Evolutionary conservation across 192 early-diverging fungal species (phyloP), one percentile per base, ranked within the genome.

Genomic region (Pilobolus umbonatus): DNA sequence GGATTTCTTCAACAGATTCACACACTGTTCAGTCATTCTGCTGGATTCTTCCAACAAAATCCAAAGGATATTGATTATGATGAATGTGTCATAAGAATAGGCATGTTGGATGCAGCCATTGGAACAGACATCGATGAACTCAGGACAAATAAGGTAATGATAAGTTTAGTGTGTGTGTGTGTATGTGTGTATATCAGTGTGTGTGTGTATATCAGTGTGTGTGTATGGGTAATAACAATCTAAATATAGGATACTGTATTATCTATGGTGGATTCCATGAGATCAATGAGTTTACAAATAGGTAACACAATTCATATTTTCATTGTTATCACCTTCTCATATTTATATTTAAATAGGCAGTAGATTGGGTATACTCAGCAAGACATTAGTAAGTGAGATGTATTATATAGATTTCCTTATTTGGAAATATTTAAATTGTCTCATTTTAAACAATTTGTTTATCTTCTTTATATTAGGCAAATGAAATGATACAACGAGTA

Each of bases 401-500:
- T 7, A 2, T 15, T 40, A 15, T 40, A 40, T 15, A 3, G n/a
- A 2, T 40, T 15, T 40, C 38, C 11, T 40, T 15, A n/a, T n/a
- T n/a, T n/a, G n/a, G n/a, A n/a, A n/a, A n/a, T n/a, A n/a, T n/a
- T n/a, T n/a, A n/a, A n/a, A n/a, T n/a, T n/a, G n/a, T n/a, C n/a
- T n/a, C n/a, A n/a, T n/a, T n/a, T n/a, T n/a, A n/a, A n/a, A n/a
- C n/a, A n/a, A n/a, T 45, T 45, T 45, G 5, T 5, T 45, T 17
- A 14, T 45, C 9, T 17, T 17, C 9, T 45, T 6, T 45, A 14
- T 21, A 17, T 9, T 55, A 55, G 54, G 54, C 54, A 25, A 55
- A 55, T 55, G 54, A 55, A 40, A 17, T 24, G 21, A 40, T 40
- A n/a, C 54, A 55, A 28, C n/a, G 54, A 19, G 14, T 55, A 19